Evolutionary conservation across 495 filamentous ascomycete species (phyloP).

Genomic region (Xylaria scruposa): DNA sequence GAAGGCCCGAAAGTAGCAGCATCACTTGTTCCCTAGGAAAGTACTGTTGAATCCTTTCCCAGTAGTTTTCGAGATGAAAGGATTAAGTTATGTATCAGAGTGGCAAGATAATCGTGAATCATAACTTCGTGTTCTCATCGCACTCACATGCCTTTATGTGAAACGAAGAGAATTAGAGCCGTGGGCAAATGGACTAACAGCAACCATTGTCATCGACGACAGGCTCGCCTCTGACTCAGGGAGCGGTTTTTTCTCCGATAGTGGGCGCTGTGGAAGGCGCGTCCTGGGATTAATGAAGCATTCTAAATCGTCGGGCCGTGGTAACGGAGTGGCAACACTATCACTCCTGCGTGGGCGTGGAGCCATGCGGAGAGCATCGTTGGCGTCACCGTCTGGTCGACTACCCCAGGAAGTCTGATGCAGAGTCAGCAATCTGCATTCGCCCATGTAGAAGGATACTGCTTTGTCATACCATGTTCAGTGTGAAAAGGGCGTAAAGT

Average conservation of each 20-base stretch:
- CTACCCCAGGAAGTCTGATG: slow-evolving; percentile 72
- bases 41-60: slow-evolving; percentile 19
- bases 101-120: slow-evolving; percentile 23
- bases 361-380: slow-evolving; percentile 64
- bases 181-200: slow-evolving; percentile 3
- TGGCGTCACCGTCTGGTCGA: slow-evolving; percentile 68
- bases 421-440: slow-evolving; percentile 32
- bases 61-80: not conserved
- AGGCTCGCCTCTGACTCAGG: slow-evolving; percentile 27
- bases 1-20: not conserved
- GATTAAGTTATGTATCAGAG: slow-evolving; percentile 13
- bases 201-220: slow-evolving; percentile 30
- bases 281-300: slow-evolving; percentile 27
- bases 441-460: not conserved
- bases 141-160: not conserved
- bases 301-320: slow-evolving; percentile 38
- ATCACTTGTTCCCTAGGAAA: not conserved
- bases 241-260: slow-evolving; percentile 34
- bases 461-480: slow-evolving; percentile 38
- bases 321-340: slow-evolving; percentile 53
- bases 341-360: slow-evolving; percentile 55
- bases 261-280: slow-evolving; percentile 20
- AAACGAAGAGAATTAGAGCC: slow-evolving; percentile 10
- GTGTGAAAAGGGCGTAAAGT: slow-evolving; percentile 64
- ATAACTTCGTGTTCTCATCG: slow-evolving; percentile 23